Evolutionary conservation across 257 asterid species (phyloP), one percentile per base, ranked within the genome.

Genomic region (Paulownia fortunei): DNA sequence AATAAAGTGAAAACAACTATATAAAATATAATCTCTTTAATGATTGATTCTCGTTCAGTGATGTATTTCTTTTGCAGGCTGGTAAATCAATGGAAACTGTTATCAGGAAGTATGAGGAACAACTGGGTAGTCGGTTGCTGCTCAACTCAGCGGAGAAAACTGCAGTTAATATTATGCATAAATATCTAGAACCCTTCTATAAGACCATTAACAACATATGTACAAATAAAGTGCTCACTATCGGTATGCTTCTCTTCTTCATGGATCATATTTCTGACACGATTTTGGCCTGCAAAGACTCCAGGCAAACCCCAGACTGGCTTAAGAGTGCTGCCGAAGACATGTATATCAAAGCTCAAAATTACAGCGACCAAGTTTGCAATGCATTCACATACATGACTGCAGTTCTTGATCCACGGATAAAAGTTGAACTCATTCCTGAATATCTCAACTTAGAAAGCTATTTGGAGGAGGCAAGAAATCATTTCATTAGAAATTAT

Each of bases 171-270:
- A 86, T 90, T 26, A 87, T 95, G 98, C 97, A 93, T 70, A 87
- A 84, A 32, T 95, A 88, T 81, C 89, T 95, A 24, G 98, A 95
- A 77, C 97, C 99, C 74, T 95, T 95, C 83, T 89, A 91, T 56
- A 93, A 95, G 82, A 91, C 97, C 78, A 93, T 94, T 58, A 91
- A 85, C 74, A 88, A 95, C 88, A 91, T 95, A 73, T 93, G 97
- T 82, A 85, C 96, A 11, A 87, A 84, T 75, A 87, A 89, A 84
- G 83, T 88, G 66, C 88, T 89, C 16, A 91, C 97, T 0, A 56
- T 93, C 34, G 99, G 99, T 54, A 85, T 93, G 87, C 92, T 92
- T 80, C 94, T 91, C 82, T 95, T 95, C 93, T 95, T 95, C 97
- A 95, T 92, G 98, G 97, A 95, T 70, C 97, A 95, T 79, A 95